A percentile compares a stretch with the other conserved stretches of the same genome.
These are phyloP conservation scores for Aegilops sharonensis DNA, from an alignment of 176 grass and related monocot genomes.

Conservation along the genomic window DNA sequence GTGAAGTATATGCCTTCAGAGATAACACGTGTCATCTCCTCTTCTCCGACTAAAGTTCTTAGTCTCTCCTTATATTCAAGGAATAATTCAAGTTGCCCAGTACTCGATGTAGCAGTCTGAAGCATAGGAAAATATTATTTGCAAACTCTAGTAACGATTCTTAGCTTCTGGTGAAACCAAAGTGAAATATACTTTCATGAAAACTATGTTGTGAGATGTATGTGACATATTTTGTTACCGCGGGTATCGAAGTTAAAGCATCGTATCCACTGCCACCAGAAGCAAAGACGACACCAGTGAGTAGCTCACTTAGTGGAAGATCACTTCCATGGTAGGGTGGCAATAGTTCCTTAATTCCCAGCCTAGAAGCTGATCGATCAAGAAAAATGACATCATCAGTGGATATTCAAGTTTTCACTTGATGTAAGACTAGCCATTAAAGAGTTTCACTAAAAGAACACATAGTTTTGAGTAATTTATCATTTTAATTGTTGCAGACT, in stretches of 20 bases:
- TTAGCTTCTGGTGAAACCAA: not conserved
- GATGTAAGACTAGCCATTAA: not conserved
- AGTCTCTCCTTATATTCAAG: constrained; percentile 52
- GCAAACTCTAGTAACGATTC: not conserved
- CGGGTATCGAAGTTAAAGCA: constrained; percentile 15
- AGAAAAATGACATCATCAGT: not conserved
- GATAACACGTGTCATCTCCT: constrained; percentile 23
- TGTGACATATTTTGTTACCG: constrained; percentile 12
- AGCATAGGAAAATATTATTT: not conserved
- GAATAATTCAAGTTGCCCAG: constrained; percentile 49
- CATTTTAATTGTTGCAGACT: no score
- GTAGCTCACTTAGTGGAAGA: constrained; percentile 27
- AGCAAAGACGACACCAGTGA: constrained; percentile 37
- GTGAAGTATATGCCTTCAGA: constrained; percentile 39
- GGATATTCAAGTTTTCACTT: not conserved
- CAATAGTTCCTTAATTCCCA: constrained; percentile 30
- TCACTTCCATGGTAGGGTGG: constrained; percentile 10
- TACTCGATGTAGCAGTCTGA: constrained; percentile 41
- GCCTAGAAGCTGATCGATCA: not conserved
- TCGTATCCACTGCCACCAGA: constrained; percentile 40
- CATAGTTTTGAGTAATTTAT: no score
- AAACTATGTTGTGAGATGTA: not conserved
- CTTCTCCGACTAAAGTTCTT: constrained; percentile 37
- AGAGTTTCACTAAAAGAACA: not conserved
- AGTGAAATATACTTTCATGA: not conserved